phyloP scores from a whole-genome alignment of 768 basidiomycete genomes.

The Rhodocollybia butyracea region DNA sequence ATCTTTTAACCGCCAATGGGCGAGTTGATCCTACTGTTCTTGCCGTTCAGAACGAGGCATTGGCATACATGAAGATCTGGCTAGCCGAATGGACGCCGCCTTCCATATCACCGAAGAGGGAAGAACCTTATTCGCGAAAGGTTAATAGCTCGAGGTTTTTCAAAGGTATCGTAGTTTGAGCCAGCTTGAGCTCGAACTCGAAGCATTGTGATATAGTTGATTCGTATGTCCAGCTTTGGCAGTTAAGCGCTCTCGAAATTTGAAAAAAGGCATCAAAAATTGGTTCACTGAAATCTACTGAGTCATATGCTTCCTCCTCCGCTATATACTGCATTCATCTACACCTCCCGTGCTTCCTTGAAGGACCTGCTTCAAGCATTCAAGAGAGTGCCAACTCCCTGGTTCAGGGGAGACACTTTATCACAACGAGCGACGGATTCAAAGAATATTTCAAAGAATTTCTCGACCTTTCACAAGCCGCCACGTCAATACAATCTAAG shows the following conservation, averaged over 20 bases:
- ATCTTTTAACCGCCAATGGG: constrained; percentile 41
- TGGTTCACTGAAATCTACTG: no score
- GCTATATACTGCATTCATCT: no score
- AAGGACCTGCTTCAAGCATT: no score
- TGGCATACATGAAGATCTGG: constrained; percentile 56
- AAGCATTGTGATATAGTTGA: no score
- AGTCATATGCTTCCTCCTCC: no score
- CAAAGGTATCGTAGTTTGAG: not conserved
- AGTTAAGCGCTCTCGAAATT: not conserved
- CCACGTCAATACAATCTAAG: not conserved
- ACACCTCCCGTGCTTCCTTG: no score
- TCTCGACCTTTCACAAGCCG: constrained; percentile 41
- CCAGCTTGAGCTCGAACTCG: no score
- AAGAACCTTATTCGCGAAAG: not conserved
- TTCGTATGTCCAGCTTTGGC: not conserved
- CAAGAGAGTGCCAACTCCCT: no score
- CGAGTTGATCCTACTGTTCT: constrained; percentile 46
- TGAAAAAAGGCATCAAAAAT: not conserved
- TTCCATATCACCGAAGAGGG: not conserved
- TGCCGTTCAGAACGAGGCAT: constrained; percentile 50
- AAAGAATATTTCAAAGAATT: constrained; percentile 65
- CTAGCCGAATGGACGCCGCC: constrained; percentile 38
- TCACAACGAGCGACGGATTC: constrained; percentile 60
- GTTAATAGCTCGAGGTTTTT: constrained; percentile 1
- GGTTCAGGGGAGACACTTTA: constrained; percentile 57